Conservation (phyloP, 345 rosid species). For the Dipteronia sinensis region DNA sequence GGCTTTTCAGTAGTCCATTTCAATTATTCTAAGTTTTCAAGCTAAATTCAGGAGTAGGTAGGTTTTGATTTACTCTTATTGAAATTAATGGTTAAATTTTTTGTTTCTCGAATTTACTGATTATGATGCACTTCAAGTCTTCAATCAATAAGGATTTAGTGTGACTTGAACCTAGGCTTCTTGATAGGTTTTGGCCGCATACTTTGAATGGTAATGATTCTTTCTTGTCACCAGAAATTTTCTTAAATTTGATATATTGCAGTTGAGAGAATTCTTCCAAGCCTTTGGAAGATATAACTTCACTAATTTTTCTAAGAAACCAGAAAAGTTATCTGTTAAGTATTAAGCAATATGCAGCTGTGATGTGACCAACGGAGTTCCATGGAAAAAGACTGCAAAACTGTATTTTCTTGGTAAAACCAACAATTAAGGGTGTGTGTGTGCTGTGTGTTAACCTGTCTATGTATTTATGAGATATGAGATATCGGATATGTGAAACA, state of each 20-base stretch:
- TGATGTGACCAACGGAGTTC: neutral
- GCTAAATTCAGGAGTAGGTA: neutral
- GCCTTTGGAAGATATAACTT: neutral
- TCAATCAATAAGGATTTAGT: neutral
- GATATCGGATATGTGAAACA: neutral
- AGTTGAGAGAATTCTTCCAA: slow-evolving; percentile 1
- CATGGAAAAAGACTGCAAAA: neutral
- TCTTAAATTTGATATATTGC: neutral
- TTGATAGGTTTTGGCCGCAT: neutral
- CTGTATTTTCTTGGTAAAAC: neutral
- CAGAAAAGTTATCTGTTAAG: neutral
- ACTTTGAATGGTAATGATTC: neutral
- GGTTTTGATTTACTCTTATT: neutral
- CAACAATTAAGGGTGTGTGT: neutral
- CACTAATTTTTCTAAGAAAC: neutral
- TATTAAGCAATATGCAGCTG: neutral
- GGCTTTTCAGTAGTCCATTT: neutral
- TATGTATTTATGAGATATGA: neutral
- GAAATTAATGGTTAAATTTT: neutral
- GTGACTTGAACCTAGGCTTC: neutral
- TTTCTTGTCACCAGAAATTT: no score
- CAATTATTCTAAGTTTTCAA: neutral
- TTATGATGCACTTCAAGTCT: neutral
- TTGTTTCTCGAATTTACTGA: neutral
- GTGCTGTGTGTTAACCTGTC: neutral